These are phyloP conservation scores for Whalleya microplaca DNA, from an alignment of 2,329 filamentous ascomycete species.

Conservation along the genomic window DNA sequence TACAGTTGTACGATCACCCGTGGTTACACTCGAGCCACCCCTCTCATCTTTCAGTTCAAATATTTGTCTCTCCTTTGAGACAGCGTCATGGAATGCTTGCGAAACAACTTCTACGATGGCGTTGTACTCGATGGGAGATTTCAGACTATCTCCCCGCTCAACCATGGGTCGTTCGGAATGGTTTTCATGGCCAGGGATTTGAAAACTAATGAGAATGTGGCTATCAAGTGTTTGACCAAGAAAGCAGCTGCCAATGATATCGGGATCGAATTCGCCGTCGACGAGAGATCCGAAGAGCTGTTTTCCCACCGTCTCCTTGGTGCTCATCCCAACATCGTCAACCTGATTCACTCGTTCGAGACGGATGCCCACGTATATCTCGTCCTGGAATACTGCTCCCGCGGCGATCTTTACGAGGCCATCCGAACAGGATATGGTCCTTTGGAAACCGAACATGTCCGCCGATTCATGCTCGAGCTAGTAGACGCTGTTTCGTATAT, in stretches of 20 bases:
- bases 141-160: constrained; percentile 88
- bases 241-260: constrained; percentile 63
- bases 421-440: constrained; percentile 89
- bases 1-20: constrained; percentile 34
- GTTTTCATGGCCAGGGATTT: constrained; percentile 91
- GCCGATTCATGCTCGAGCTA: constrained; percentile 95
- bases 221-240: constrained; percentile 97
- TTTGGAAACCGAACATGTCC: constrained; percentile 92
- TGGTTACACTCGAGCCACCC: constrained; percentile 28
- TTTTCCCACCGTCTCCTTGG: constrained; percentile 79
- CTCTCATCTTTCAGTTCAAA: constrained; percentile 38
- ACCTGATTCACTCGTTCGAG: constrained; percentile 88
- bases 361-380: constrained; percentile 88
- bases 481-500: constrained; percentile 88
- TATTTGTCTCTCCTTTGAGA: constrained; percentile 38
- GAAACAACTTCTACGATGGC: constrained; percentile 78
- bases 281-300: constrained; percentile 82
- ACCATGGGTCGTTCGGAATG: constrained; percentile 98
- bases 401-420: constrained; percentile 96
- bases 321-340: constrained; percentile 89
- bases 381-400: constrained; percentile 92
- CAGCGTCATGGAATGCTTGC: constrained; percentile 78
- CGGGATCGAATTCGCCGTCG: constrained; percentile 69
- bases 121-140: constrained; percentile 87
- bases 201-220: constrained; percentile 76